Evolutionary conservation across 805 yeast genomes (phyloP).

Genomic region (Saccharomyces jurei): DNA sequence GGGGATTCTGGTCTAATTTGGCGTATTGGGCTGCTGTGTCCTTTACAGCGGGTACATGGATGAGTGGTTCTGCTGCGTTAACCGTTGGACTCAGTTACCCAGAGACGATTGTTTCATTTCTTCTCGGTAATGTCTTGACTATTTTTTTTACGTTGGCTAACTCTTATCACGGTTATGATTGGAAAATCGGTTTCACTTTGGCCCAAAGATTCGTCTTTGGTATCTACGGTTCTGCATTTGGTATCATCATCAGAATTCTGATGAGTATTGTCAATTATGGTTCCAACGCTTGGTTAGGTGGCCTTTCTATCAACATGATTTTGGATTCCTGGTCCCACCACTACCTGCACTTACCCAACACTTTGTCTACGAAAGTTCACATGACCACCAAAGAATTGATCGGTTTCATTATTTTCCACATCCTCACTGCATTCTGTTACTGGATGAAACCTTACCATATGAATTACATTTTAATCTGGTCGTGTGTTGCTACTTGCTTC

Average conservation of each 20-base stretch:
- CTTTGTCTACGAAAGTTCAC: conserved; percentile 26
- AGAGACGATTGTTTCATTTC: conserved; percentile 38
- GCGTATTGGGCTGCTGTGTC: conserved; percentile 41
- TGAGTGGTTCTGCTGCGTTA: conserved; percentile 39
- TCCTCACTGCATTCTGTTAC: conserved; percentile 36
- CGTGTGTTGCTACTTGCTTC: conserved; percentile 33
- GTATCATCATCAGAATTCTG: conserved; percentile 36
- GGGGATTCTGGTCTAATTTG: conserved; percentile 36
- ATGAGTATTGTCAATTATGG: conserved; percentile 43
- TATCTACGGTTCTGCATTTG: conserved; percentile 36
- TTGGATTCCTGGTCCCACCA: conserved; percentile 36
- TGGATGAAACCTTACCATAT: conserved; percentile 38
- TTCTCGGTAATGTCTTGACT: conserved; percentile 41
- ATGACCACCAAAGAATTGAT: conserved; percentile 34
- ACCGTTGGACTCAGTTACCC: conserved; percentile 39
- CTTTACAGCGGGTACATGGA: conserved; percentile 40
- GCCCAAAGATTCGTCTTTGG: conserved; percentile 42
- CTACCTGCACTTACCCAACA: conserved; percentile 30
- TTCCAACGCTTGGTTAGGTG: conserved; percentile 40
- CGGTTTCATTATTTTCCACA: conserved; percentile 37
- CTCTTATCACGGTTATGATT: conserved; percentile 41
- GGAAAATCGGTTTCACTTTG: conserved; percentile 42
- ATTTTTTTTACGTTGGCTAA: conserved; percentile 38
- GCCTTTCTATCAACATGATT: conserved; percentile 33
- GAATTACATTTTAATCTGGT: conserved; percentile 30